A percentile compares a stretch with the other conserved stretches of the same genome.
Conservation (phyloP, 2,329 filamentous ascomycete genomes). For the Pseudogymnoascus sp. region DNA sequence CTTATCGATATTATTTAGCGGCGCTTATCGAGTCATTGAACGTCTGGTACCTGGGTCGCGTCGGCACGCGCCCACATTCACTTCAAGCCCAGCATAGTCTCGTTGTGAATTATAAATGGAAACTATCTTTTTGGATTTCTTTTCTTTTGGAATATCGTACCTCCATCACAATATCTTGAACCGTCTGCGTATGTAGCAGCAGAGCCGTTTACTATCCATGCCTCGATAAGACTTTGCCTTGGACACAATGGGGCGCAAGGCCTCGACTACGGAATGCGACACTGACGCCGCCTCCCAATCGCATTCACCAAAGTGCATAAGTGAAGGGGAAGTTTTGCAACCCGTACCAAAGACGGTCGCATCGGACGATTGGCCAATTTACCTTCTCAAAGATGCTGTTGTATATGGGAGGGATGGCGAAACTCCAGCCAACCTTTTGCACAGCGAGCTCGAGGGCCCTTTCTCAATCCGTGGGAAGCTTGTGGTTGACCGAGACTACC, state of each 20-base stretch:
- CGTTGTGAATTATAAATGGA: neutral
- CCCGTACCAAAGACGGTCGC: constrained; percentile 25
- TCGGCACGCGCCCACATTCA: neutral
- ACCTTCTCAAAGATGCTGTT: constrained; percentile 51
- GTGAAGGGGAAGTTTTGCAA: constrained; percentile 8
- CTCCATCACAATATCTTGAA: neutral
- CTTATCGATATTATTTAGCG: constrained; percentile 6
- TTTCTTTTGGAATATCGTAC: neutral
- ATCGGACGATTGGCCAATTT: constrained; percentile 50
- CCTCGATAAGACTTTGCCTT: neutral
- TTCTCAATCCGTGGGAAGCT: constrained; percentile 53
- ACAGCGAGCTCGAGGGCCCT: constrained; percentile 50
- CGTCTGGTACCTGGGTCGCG: neutral
- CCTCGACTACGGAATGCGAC: neutral
- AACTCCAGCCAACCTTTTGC: constrained; percentile 51
- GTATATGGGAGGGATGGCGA: constrained; percentile 47
- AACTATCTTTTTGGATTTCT: neutral
- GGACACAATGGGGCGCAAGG: neutral
- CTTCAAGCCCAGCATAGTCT: neutral
- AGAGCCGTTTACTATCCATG: neutral
- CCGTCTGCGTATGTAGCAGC: neutral
- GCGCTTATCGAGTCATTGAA: constrained; percentile 5
- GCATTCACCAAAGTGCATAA: constrained; percentile 18
- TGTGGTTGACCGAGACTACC: constrained; percentile 39
- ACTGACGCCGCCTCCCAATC: constrained; percentile 36